Percentiles rank a stretch among this genome's conserved stretches.
Conservation (phyloP, 306 rosid species). For the Vigna trinervia region DNA sequence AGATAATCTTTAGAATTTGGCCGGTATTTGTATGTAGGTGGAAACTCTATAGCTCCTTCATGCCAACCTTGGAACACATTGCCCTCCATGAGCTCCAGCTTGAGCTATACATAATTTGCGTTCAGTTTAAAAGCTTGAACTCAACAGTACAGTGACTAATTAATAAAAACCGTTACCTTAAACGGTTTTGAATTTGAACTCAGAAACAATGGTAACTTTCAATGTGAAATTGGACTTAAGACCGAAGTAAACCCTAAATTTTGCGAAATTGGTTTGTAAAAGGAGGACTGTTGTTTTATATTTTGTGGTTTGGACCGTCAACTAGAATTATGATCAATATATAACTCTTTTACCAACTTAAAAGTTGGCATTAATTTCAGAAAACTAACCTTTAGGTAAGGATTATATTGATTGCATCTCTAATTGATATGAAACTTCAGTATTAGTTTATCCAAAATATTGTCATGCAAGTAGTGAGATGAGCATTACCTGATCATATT, state of each 20-base stretch:
- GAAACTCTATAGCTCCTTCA: constrained; percentile 82
- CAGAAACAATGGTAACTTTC: too few relatives aligned
- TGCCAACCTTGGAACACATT: constrained; percentile 79
- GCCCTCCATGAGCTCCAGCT: constrained; percentile 67
- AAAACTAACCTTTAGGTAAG: too few relatives aligned
- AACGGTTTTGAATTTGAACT: neutral
- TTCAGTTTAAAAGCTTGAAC: constrained; percentile 27
- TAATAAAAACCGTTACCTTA: neutral
- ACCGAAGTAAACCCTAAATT: too few relatives aligned
- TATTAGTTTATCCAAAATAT: neutral
- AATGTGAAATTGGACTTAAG: too few relatives aligned
- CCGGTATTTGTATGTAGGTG: constrained; percentile 88
- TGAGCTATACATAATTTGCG: constrained; percentile 62
- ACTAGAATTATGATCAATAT: too few relatives aligned
- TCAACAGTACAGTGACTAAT: neutral
- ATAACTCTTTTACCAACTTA: too few relatives aligned
- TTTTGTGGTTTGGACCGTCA: too few relatives aligned
- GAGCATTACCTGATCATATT: constrained; percentile 72
- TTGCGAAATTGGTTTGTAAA: too few relatives aligned
- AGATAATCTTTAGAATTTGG: constrained; percentile 65
- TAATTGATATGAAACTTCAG: neutral
- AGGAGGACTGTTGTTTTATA: too few relatives aligned
- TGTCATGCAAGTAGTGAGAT: constrained; percentile 16
- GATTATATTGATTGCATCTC: too few relatives aligned
- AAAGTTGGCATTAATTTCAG: neutral